A percentile compares a stretch with the other conserved stretches of the same genome.
phyloP scores from a whole-genome alignment of 2,329 filamentous ascomycete species.

The Cladophialophora immunda region DNA sequence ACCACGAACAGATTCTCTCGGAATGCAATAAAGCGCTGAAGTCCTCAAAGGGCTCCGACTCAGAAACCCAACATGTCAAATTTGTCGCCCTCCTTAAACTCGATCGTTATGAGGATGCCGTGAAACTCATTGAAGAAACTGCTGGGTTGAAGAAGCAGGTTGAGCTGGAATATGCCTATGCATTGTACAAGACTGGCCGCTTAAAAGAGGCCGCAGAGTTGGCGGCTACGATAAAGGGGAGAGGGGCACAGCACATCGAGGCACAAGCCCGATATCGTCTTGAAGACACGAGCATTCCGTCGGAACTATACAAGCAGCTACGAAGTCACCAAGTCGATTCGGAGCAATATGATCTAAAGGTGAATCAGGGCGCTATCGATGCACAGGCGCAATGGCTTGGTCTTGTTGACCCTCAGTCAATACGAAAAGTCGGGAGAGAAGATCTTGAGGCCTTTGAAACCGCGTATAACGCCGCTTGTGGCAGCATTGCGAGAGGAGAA shows the following conservation, averaged over 20 bases:
- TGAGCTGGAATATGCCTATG: slow-evolving; percentile 69
- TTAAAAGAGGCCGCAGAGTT: slow-evolving; percentile 63
- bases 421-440: slow-evolving; percentile 64
- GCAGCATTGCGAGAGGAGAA: slow-evolving; percentile 68
- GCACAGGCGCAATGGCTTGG: slow-evolving; percentile 70
- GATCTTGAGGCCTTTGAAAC: slow-evolving; percentile 72
- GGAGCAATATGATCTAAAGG: slow-evolving; percentile 67
- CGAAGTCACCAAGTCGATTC: slow-evolving; percentile 52
- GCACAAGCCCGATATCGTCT: slow-evolving; percentile 69
- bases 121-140: slow-evolving; percentile 64
- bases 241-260: slow-evolving; percentile 67
- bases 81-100: slow-evolving; percentile 69
- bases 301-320: slow-evolving; percentile 63
- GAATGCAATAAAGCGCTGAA: slow-evolving; percentile 66
- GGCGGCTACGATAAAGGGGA: slow-evolving; percentile 52
- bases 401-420: slow-evolving; percentile 58
- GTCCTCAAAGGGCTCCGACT: slow-evolving; percentile 62
- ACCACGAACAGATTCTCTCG: slow-evolving; percentile 68
- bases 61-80: slow-evolving; percentile 66
- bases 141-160: slow-evolving; percentile 64
- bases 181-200: slow-evolving; percentile 68
- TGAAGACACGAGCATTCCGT: slow-evolving; percentile 66
- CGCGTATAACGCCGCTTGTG: slow-evolving; percentile 71
- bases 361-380: slow-evolving; percentile 69
- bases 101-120: slow-evolving; percentile 69